Conservation (phyloP, 345 rosid species). For the Eucalyptus sp. region DNA sequence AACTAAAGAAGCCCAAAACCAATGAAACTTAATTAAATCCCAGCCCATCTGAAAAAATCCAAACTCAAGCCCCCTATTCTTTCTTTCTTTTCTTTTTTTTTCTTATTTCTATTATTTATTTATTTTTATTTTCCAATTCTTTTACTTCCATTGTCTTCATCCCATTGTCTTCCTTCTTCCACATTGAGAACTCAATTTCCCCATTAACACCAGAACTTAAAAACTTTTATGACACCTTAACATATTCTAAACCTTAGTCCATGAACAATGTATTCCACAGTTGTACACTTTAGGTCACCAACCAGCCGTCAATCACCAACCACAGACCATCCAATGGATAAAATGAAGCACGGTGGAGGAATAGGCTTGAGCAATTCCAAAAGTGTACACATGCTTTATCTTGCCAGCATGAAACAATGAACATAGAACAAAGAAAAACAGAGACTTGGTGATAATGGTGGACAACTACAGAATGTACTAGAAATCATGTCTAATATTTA, state of each 20-base stretch:
- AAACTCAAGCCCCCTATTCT: background rate
- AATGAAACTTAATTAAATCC: background rate
- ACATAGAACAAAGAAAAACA: background rate
- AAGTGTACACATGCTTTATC: too few species aligned
- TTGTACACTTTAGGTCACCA: too few species aligned
- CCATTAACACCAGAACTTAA: too few species aligned
- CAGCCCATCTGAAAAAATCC: background rate
- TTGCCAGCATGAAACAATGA: background rate
- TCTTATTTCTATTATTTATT: background rate
- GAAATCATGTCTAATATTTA: background rate
- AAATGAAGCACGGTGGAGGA: too few species aligned
- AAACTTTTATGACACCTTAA: too few species aligned
- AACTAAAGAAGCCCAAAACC: background rate
- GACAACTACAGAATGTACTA: background rate
- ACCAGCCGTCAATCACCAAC: too few species aligned
- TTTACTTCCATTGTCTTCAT: background rate
- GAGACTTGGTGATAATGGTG: background rate
- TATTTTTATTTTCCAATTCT: too few species aligned
- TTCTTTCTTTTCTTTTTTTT: too few species aligned
- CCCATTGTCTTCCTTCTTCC: background rate
- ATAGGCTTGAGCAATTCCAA: too few species aligned
- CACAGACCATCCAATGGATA: rapidly evolving
- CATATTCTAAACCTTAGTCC: too few species aligned
- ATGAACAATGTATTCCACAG: too few species aligned
- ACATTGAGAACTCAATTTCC: too few species aligned